A percentile compares a stretch with the other conserved stretches of the same genome.
Evolutionary conservation across 768 basidiomycete species (phyloP).

Genomic region (Suillus spraguei): DNA sequence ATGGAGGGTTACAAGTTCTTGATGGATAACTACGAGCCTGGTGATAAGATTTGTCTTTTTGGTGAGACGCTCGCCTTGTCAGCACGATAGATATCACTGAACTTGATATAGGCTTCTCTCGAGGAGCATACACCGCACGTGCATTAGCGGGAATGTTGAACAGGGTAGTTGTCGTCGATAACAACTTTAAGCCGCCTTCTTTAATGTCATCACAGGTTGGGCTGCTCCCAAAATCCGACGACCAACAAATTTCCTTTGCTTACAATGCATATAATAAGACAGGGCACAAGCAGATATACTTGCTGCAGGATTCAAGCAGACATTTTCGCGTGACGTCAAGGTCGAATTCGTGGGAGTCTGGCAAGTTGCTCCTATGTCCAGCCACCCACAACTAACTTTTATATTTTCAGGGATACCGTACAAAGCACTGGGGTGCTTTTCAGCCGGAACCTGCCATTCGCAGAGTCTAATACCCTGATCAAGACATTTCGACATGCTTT

Average conservation of each 20-base stretch:
- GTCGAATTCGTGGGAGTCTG: constrained; percentile 85
- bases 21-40: constrained; percentile 75
- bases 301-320: constrained; percentile 69
- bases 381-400: constrained; percentile 10
- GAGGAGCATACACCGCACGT: constrained; percentile 67
- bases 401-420: constrained; percentile 68
- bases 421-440: constrained; percentile 71
- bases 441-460: constrained; percentile 66
- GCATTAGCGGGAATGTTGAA: constrained; percentile 76
- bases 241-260: constrained; percentile 72
- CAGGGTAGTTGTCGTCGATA: constrained; percentile 47
- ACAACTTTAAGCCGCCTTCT: background rate
- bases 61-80: constrained; percentile 39
- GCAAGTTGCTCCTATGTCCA: constrained; percentile 37
- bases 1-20: constrained; percentile 76
- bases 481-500: constrained; percentile 78
- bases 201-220: constrained; percentile 53
- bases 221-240: constrained; percentile 66
- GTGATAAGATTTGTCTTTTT: constrained; percentile 76
- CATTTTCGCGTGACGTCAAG: constrained; percentile 65
- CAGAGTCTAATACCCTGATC: constrained; percentile 60
- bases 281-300: constrained; percentile 47
- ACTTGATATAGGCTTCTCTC: constrained; percentile 63
- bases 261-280: constrained; percentile 68
- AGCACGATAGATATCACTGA: constrained; percentile 17